Evolutionary conservation across 345 rosid genomes (phyloP).

Genomic region (Noccaea caerulescens): DNA sequence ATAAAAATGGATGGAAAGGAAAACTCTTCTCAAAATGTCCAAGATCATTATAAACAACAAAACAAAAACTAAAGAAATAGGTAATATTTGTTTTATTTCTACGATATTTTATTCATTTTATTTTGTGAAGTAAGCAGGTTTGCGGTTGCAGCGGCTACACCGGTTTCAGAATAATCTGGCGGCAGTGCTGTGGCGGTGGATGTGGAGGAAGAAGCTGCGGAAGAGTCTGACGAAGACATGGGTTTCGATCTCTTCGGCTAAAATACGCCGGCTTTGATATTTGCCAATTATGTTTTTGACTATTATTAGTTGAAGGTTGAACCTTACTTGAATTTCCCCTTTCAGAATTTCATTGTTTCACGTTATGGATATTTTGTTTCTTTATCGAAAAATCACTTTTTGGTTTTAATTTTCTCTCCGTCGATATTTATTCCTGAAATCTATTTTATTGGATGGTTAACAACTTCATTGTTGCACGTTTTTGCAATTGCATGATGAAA

Average conservation of each 20-base stretch:
- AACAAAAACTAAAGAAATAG: no score
- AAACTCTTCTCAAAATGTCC: no score
- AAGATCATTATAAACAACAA: no score
- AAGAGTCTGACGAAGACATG: slow-evolving; percentile 93
- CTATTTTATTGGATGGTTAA: not conserved
- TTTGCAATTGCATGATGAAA: not conserved
- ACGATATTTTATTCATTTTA: no score
- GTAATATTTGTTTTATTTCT: no score
- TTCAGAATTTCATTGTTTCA: slow-evolving; percentile 11
- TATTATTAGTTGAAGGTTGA: not conserved
- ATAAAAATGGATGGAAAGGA: no score
- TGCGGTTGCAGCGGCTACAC: slow-evolving; percentile 55
- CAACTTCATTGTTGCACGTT: slow-evolving; percentile 4
- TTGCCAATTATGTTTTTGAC: not conserved
- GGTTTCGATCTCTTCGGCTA: slow-evolving; percentile 82
- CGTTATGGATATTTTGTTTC: slow-evolving; percentile 12
- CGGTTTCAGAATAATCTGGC: slow-evolving; percentile 38
- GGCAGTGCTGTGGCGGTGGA: slow-evolving; percentile 48
- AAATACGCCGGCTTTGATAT: not conserved
- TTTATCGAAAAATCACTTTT: not conserved
- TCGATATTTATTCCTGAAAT: not conserved
- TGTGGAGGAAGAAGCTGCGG: slow-evolving; percentile 68
- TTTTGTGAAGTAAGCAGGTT: slow-evolving; percentile 86
- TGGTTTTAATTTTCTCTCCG: not conserved
- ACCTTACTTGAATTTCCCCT: not conserved